Base-by-base conservation (phyloP, 2,329 filamentous ascomycete species). In the Exserohilum turcica region DNA sequence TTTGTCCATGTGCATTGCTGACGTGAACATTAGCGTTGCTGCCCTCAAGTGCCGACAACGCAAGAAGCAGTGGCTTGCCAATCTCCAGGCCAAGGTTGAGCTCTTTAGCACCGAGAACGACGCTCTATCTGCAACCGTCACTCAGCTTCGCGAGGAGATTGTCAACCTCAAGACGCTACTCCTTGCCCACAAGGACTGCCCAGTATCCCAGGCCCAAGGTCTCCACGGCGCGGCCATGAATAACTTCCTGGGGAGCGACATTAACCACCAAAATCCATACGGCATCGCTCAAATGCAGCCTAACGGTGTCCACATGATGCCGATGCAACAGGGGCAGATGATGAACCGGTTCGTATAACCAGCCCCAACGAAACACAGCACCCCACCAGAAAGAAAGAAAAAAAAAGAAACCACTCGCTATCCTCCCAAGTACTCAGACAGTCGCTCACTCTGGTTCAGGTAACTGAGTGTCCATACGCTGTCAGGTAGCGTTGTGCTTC, bases 61-160 rank as follows among this genome's bases (percentile, higher is more conserved):
- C 16, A 99, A 99, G 82, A 99, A 99, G 82, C 94, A 97, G 73
- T 99, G 94, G 94, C 84, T 97, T 52, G 90, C 90, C 28, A 97
- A 96, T 64, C 82, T 99, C 1, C 94, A 99, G 74, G 85, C 86
- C 50, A 97, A 97, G 76, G 93, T 97, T 13, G 94, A 99, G 74
- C 82, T 96, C 62, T 97, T 92, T 70, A 92, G 89, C 59, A 88
- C 83, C 0, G 94, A 99, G 76, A 97, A 97, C 60, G 94, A 99
- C 69, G 86, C 86, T 1, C 82, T 99, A 29, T 90, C 88, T 15
- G 82, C 87, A 3, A 93, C 94, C 59, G 92, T 97, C 53, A 88
- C 88, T 1, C 86, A 90, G 63, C 79, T 97, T 5, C 84, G 92
- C 24, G 93, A 97, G 70, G 94, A 99, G 71, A 90, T 97, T 54